phyloP scores from a whole-genome alignment of 345 rosid genomes.

The Populus simonii region DNA sequence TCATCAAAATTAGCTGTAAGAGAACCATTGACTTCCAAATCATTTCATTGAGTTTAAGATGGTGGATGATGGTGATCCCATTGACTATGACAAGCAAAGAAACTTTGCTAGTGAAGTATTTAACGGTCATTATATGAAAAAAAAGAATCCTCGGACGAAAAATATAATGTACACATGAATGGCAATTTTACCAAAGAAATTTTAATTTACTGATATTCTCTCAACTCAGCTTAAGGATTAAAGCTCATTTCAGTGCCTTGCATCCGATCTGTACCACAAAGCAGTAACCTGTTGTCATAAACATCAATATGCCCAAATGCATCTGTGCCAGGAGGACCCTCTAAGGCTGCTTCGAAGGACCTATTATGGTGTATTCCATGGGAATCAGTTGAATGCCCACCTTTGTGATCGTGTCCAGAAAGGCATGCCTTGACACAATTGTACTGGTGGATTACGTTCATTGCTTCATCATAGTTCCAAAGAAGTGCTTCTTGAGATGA shows the following conservation, averaged over 20 bases:
- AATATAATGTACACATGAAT: constrained; percentile 6
- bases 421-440: constrained; percentile 76
- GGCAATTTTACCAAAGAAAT: constrained; percentile 4
- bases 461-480: constrained; percentile 84
- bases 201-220: not conserved
- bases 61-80: not conserved
- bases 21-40: constrained; percentile 10
- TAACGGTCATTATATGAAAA: not conserved
- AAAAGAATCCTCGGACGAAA: not conserved
- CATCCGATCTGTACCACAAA: constrained; percentile 61
- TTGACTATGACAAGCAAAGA: not conserved
- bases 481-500: constrained; percentile 55
- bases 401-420: constrained; percentile 82
- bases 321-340: constrained; percentile 81
- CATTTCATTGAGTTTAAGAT: not conserved
- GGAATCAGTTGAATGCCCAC: constrained; percentile 72
- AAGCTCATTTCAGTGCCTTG: constrained; percentile 46
- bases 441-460: constrained; percentile 65
- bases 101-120: too few relatives aligned
- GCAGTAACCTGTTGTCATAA: constrained; percentile 58
- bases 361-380: constrained; percentile 81
- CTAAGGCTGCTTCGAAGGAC: constrained; percentile 82
- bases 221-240: constrained; percentile 11
- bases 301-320: constrained; percentile 78
- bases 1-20: not conserved